Percentiles rank a stretch among this genome's conserved stretches.
Evolutionary conservation across 225 moss, liverwort and hornwort species (phyloP).

Genomic region (Sphagnum contortum): DNA sequence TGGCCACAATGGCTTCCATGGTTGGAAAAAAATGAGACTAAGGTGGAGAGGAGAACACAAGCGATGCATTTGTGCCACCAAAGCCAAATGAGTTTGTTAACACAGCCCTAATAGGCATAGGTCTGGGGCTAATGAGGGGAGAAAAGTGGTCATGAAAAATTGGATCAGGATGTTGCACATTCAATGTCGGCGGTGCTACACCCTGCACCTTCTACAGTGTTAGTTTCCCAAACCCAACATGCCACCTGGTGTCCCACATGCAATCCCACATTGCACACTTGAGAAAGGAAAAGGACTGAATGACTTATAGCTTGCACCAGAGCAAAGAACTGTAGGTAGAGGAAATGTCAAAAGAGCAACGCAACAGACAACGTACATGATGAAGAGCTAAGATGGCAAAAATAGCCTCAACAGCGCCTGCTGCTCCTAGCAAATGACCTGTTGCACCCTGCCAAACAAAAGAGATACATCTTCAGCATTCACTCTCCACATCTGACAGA

Average conservation of each 20-base stretch:
- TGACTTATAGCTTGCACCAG: too few species aligned
- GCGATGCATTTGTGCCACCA: conserved; percentile 92
- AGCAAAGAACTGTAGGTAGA: too few species aligned
- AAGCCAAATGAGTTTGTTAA: conserved; percentile 98
- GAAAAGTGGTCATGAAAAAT: conserved; percentile 55
- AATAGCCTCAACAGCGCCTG: conserved; percentile 93
- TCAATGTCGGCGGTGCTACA: conserved; percentile 83
- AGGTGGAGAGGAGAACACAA: conserved; percentile 57
- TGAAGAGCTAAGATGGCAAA: conserved; percentile 80
- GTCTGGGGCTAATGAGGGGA: conserved; percentile 49
- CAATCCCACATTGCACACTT: neutral
- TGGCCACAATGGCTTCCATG: too few species aligned
- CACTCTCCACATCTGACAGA: neutral
- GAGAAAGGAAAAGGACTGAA: too few species aligned
- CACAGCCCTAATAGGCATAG: conserved; percentile 57
- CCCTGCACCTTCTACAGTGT: conserved; percentile 34
- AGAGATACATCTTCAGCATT: neutral
- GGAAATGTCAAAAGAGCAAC: too few species aligned
- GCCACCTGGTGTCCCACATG: neutral
- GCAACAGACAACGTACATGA: conserved; percentile 38
- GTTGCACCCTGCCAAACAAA: conserved; percentile 60
- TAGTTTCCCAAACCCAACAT: neutral
- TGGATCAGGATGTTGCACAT: conserved; percentile 62
- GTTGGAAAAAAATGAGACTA: neutral
- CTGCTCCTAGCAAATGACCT: conserved; percentile 92